Percentiles rank a stretch among this genome's conserved stretches.
phyloP scores from a whole-genome alignment of 2,329 filamentous ascomycete species.

The Orbilia ellipsospora region DNA sequence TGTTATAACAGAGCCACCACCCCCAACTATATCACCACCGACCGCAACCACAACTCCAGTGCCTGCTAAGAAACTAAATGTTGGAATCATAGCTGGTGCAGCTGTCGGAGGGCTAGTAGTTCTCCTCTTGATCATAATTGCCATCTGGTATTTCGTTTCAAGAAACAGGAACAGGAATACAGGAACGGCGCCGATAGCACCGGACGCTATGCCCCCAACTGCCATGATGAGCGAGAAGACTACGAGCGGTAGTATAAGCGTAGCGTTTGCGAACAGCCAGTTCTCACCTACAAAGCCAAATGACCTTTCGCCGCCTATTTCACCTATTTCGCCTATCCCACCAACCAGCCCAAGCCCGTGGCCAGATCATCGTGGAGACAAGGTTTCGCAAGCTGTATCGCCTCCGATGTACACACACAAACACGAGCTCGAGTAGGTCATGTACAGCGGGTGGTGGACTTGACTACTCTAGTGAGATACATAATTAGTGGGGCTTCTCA shows the following conservation, averaged over 20 bases:
- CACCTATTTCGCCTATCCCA: too few species aligned
- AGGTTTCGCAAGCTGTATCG: too few species aligned
- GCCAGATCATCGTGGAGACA: too few species aligned
- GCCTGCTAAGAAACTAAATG: not conserved
- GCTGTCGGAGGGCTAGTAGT: constrained; percentile 7
- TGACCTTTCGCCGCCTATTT: too few species aligned
- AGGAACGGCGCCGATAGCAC: not conserved
- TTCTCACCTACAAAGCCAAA: constrained; percentile 21
- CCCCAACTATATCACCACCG: not conserved
- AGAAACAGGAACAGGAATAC: not conserved
- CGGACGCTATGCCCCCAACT: not conserved
- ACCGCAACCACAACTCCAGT: not conserved
- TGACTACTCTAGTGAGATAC: too few species aligned
- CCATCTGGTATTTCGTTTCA: constrained; percentile 10
- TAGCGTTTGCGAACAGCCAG: constrained; percentile 13
- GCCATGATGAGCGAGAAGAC: not conserved
- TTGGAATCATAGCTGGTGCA: constrained; percentile 19
- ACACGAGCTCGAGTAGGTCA: too few species aligned
- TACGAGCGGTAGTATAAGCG: not conserved
- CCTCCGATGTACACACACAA: too few species aligned
- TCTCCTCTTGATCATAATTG: not conserved
- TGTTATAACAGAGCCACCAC: not conserved
- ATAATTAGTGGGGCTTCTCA: too few species aligned
- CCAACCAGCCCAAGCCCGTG: too few species aligned
- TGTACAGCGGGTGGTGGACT: too few species aligned